phyloP scores from a whole-genome alignment of 2,329 filamentous ascomycete genomes.

The Ophiocordyceps unilateralis region DNA sequence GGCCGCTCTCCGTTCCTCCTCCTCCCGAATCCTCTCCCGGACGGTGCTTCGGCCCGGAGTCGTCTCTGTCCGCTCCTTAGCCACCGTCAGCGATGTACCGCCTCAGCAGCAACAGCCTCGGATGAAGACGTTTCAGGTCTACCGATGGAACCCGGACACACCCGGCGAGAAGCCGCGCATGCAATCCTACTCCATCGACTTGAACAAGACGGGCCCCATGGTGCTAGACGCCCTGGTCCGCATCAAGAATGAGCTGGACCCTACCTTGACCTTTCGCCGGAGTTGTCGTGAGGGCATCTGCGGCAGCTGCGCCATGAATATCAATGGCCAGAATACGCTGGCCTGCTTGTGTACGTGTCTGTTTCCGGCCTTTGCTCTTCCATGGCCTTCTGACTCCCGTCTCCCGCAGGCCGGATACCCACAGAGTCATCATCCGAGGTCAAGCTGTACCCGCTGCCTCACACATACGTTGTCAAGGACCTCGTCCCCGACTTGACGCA shows the following conservation, averaged over 20 bases:
- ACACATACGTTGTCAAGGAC: constrained; percentile 99
- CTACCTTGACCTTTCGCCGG: constrained; percentile 86
- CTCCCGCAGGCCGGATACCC: constrained; percentile 82
- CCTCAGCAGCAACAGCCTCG: constrained; percentile 38
- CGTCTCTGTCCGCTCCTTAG: constrained; percentile 34
- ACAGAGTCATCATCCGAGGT: constrained; percentile 63
- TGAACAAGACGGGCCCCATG: constrained; percentile 99
- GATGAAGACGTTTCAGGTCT: constrained; percentile 95
- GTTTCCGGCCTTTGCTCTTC: neutral
- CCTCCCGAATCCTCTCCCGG: constrained; percentile 31
- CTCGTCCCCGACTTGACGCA: constrained; percentile 93
- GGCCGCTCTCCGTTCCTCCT: constrained; percentile 44
- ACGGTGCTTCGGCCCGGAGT: constrained; percentile 21
- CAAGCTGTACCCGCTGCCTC: constrained; percentile 94
- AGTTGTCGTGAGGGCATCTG: constrained; percentile 98
- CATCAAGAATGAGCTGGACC: constrained; percentile 98
- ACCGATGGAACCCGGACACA: constrained; percentile 93
- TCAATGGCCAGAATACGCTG: constrained; percentile 94
- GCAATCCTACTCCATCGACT: constrained; percentile 85
- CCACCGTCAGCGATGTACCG: constrained; percentile 39
- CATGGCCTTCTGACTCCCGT: constrained; percentile 10
- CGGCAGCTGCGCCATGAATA: constrained; percentile 98
- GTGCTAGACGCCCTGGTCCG: constrained; percentile 89
- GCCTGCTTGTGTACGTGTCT: constrained; percentile 77
- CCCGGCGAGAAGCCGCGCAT: constrained; percentile 87